Base-by-base conservation (phyloP, 1,139 yeast species). In the Saccharomycopsis crataegensis region DNA sequence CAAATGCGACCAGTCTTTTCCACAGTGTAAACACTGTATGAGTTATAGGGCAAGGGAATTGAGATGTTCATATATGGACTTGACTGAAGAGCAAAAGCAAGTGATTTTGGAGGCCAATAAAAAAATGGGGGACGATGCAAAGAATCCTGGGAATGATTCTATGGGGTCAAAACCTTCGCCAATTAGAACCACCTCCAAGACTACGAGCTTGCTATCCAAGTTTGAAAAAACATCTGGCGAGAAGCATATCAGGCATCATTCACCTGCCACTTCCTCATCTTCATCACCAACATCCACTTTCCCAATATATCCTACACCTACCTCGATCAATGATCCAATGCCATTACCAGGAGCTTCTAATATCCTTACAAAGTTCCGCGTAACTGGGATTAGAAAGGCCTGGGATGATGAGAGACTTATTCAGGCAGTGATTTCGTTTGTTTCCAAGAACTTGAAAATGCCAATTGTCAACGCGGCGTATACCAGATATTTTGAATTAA, bases 1-100 rank as follows among this genome's bases (percentile, higher is more conserved):
- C 63, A 82, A 82, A 63, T 82, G 88, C 67, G 86, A 82, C 65
- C 88, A 82, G 63, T 74, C 75, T 54, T 69, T 81, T 37, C 87
- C 86, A 0, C 72, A 76, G 40, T 82, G 88, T 62, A 70, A 75
- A 51, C 82, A 82, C 62, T 82, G 87, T 63, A 62, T 74, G 52
- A 48, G 44, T n/a, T 55, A 55, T 34, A 77, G 81, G 64, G 83
- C 86, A 8, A 79, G 80, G 58, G 49, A 34, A 7, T 65, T 77
- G 46, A 74, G 74, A 57, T 79, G 83, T 67, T 81, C 82, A 4
- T 78, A 78, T 62, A 52, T 44, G 38, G 53, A 51, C 34, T 33
- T 54, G 8, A 43, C 40, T 12, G 51, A 54, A 37, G 52, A 32
- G 8, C 50, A 54, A 16, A 44, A 46, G 17, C 33, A 43, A 9